Conservation (phyloP, 257 asterid species). For the Fraxinus anomala region DNA sequence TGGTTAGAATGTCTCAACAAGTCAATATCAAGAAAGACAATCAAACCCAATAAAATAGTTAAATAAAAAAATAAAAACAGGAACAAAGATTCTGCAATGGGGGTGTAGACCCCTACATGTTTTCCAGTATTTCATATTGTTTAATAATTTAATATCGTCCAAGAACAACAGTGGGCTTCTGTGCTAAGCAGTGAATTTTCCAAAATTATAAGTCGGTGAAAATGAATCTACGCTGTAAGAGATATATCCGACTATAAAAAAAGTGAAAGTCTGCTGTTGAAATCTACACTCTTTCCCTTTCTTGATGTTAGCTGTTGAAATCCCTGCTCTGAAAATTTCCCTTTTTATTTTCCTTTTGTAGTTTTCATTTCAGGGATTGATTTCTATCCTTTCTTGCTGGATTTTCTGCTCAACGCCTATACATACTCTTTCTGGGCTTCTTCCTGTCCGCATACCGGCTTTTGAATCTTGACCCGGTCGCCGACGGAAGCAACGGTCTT, state of each 20-base stretch:
- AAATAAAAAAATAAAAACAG: background rate
- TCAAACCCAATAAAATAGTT: slow-evolving; percentile 2
- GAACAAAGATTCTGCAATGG: slow-evolving; percentile 21
- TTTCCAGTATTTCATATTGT: slow-evolving; percentile 11
- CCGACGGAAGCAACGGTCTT: slow-evolving; percentile 36
- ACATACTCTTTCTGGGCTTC: slow-evolving; percentile 9
- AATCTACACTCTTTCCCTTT: slow-evolving; percentile 26
- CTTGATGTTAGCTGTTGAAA: slow-evolving; percentile 37
- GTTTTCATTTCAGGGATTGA: slow-evolving; percentile 35
- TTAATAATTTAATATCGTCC: slow-evolving; percentile 3
- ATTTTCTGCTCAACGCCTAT: slow-evolving; percentile 15
- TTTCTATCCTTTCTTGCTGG: slow-evolving; percentile 35
- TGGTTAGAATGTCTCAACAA: slow-evolving; percentile 52
- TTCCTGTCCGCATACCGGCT: slow-evolving; percentile 23
- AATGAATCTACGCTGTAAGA: slow-evolving; percentile 10
- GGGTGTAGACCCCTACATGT: background rate
- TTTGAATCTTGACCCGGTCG: slow-evolving; percentile 28
- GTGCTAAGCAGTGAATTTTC: background rate
- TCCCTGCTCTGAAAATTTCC: slow-evolving; percentile 28
- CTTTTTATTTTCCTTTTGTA: slow-evolving; percentile 24
- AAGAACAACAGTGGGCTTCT: slow-evolving; percentile 16
- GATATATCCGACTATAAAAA: slow-evolving; percentile 19
- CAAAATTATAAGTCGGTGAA: slow-evolving; percentile 40
- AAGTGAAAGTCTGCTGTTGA: slow-evolving; percentile 24
- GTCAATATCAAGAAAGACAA: slow-evolving; percentile 29